Percentiles rank a stretch among this genome's conserved stretches.
Evolutionary conservation across 129 eudicot species (phyloP).

Genomic region (Dittrichia graveolens): DNA sequence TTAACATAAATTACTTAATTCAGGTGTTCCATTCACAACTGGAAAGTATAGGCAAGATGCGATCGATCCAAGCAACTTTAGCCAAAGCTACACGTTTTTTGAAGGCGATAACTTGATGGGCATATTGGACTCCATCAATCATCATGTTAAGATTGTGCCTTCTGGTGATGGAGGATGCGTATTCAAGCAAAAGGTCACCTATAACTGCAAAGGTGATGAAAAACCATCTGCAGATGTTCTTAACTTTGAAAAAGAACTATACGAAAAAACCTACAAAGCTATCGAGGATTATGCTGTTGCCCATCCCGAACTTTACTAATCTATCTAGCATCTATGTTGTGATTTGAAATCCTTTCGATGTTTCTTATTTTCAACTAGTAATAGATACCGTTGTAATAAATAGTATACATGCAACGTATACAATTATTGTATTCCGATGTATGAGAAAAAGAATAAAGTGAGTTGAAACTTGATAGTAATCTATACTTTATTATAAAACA

Average conservation of each 20-base stretch:
- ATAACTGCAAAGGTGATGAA: conserved; percentile 8
- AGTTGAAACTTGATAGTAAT: too few relatives aligned
- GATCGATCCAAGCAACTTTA: neutral
- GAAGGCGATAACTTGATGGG: neutral
- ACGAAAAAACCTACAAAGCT: conserved; percentile 11
- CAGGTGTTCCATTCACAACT: conserved; percentile 5
- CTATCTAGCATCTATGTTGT: neutral
- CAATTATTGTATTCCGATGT: too few relatives aligned
- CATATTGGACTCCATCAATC: neutral
- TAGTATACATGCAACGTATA: too few relatives aligned
- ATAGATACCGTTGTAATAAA: too few relatives aligned
- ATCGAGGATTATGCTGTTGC: conserved; percentile 6
- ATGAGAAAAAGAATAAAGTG: too few relatives aligned
- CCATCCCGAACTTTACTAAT: conserved; percentile 14
- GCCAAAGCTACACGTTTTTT: neutral
- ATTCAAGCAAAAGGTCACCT: neutral
- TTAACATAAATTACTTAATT: neutral
- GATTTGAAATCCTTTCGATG: neutral
- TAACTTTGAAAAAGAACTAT: conserved; percentile 5
- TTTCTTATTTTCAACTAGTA: neutral
- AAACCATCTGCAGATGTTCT: conserved; percentile 6
- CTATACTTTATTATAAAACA: too few relatives aligned
- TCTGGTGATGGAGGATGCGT: neutral
- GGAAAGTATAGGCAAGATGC: neutral
- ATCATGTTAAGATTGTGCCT: neutral